Base-by-base conservation (phyloP, 352 stramenopile genomes). In the Phytopythium boreale region DNA sequence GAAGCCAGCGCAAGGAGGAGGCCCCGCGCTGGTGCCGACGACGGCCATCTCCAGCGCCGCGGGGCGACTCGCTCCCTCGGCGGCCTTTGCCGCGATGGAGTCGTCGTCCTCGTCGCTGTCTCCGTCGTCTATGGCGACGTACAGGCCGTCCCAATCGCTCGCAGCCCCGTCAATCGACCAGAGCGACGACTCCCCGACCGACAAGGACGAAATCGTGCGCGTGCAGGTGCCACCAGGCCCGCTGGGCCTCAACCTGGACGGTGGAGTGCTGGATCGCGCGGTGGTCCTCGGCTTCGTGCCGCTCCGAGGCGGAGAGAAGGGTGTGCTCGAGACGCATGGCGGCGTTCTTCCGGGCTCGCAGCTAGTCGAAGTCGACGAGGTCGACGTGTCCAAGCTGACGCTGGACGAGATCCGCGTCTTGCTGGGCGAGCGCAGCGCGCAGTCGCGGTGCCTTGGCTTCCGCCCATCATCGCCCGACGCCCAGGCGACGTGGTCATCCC, bases 361-460 rank as follows among this genome's bases (percentile, higher is more conserved):
- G 51, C 74, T 93, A n/a, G 68, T 90, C 26, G 69, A 75, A 43
- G 79, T 93, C 56, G 89, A 93, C 59, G 80, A 73, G 31, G 51
- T 79, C 39, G 80, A 93, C 66, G 79, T 93, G 9, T 80, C 76
- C 10, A 51, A 59, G 10, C 63, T 67, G 55, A 58, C 75, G 20
- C 69, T 89, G 1, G 66, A 74, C 24, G 74, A 80, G 2, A 80
- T 93, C 60, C 76, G 70, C 20, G 57, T 66, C 8, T 70, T 64
- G n/a, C 70, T 90, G 19, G 68, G 72, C 11, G 72, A 70, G 11
- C 58, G 74, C 27, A 75, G 68, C 41, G 62, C 43, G 7, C 62
- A 76, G 51, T 44, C 73, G 20, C 78, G 79, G 27, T 62, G 55
- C 11, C 67, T 92, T 20, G 73, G 67, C 41, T 92, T 92, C 59